Conservation (phyloP, 176 grass and related monocot species). For the Metroxylon sagu region DNA sequence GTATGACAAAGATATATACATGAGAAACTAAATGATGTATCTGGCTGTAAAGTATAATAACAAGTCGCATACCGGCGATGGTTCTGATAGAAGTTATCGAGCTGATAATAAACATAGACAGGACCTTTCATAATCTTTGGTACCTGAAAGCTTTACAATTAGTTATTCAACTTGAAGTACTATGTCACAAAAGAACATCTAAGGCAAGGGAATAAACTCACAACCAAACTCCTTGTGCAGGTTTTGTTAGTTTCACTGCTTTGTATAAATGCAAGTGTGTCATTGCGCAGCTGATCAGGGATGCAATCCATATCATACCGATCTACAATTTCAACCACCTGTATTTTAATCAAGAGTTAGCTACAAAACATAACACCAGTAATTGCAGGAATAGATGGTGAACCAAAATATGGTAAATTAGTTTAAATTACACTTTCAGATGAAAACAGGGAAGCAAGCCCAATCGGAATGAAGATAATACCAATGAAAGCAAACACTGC, state of each 20-base stretch:
- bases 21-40: no score
- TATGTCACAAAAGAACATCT: slow-evolving; percentile 2
- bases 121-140: slow-evolving; percentile 67
- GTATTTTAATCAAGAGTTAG: slow-evolving; percentile 12
- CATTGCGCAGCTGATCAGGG: slow-evolving; percentile 9
- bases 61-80: slow-evolving; percentile 51
- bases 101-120: slow-evolving; percentile 77
- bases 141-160: slow-evolving; percentile 39
- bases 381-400: neutral
- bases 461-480: slow-evolving; percentile 66
- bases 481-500: slow-evolving; percentile 46
- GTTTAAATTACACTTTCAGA: slow-evolving; percentile 39
- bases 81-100: slow-evolving; percentile 83
- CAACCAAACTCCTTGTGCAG: slow-evolving; percentile 51
- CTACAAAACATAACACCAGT: slow-evolving; percentile 2
- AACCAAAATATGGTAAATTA: neutral
- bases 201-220: slow-evolving; percentile 30
- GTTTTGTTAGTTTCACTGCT: slow-evolving; percentile 46
- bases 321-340: slow-evolving; percentile 68
- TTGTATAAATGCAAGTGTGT: slow-evolving; percentile 69
- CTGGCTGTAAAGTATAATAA: no score
- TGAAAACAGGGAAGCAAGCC: slow-evolving; percentile 41
- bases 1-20: no score
- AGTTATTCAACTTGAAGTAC: neutral
- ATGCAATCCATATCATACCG: slow-evolving; percentile 63